Percentiles rank a stretch among this genome's conserved stretches.
These are phyloP conservation scores for Chaetomium strumarium DNA, from an alignment of 2,329 filamentous ascomycete genomes.

Conservation along the genomic window DNA sequence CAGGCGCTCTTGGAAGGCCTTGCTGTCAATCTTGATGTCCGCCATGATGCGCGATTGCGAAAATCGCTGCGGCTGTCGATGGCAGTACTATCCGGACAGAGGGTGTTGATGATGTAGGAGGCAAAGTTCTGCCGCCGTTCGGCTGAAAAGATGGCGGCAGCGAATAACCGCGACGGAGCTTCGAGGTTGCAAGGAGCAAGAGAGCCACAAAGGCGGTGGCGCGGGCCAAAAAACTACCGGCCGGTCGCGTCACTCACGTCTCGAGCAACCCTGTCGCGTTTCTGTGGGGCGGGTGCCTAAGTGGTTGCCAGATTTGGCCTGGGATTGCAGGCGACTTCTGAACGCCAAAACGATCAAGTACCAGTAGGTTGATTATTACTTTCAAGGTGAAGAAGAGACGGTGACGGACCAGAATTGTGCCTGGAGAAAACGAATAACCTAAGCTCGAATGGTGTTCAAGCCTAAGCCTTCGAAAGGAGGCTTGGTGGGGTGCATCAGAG, in stretches of 20 bases:
- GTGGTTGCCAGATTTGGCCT: constrained; percentile 14
- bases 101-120: constrained; percentile 10
- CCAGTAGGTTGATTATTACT: neutral
- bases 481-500: too few relatives aligned
- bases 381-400: too few relatives aligned
- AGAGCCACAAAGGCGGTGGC: constrained; percentile 20
- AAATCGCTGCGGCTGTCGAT: constrained; percentile 21
- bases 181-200: neutral
- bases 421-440: too few relatives aligned
- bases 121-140: constrained; percentile 7
- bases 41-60: constrained; percentile 46
- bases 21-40: constrained; percentile 93
- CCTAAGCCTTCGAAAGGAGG: too few relatives aligned
- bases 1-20: constrained; percentile 88
- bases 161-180: constrained; percentile 16
- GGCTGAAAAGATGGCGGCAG: constrained; percentile 14
- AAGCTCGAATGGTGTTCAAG: too few relatives aligned
- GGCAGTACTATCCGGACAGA: constrained; percentile 15
- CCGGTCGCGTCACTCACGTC: constrained; percentile 22
- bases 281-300: constrained; percentile 20
- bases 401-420: too few relatives aligned
- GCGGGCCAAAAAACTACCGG: constrained; percentile 21
- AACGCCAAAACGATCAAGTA: too few relatives aligned
- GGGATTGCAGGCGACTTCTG: constrained; percentile 9
- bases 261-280: constrained; percentile 19